Evolutionary conservation across 257 asterid species (phyloP).

Genomic region (Orobanche coerulescens): DNA sequence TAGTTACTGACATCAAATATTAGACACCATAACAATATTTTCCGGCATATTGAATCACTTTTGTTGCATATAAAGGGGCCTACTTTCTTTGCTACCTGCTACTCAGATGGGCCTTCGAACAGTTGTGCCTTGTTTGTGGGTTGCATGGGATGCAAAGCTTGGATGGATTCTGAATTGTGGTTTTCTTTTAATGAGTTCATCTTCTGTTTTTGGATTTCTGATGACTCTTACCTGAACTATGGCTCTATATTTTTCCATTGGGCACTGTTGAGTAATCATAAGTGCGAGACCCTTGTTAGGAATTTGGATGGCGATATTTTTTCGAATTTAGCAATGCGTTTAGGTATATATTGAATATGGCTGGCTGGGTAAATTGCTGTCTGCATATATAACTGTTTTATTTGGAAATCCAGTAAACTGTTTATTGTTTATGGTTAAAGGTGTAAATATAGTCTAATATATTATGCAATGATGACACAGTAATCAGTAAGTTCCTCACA

Average conservation of each 20-base stretch:
- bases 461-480: too few relatives aligned
- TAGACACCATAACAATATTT: neutral
- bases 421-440: too few relatives aligned
- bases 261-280: neutral
- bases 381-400: too few relatives aligned
- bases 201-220: neutral
- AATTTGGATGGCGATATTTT: too few relatives aligned
- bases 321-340: too few relatives aligned
- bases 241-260: neutral
- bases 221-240: neutral
- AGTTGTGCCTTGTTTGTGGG: conserved; percentile 2
- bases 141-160: conserved; percentile 3
- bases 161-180: conserved; percentile 17
- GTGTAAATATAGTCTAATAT: too few relatives aligned
- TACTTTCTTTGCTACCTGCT: neutral
- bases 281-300: neutral
- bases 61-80: conserved; percentile 3
- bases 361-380: too few relatives aligned
- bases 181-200: conserved; percentile 9
- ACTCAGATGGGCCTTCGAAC: conserved; percentile 5
- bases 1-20: neutral
- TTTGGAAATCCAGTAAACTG: too few relatives aligned
- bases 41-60: neutral
- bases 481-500: too few relatives aligned
- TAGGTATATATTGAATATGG: too few relatives aligned